These are phyloP conservation scores for Apophysomyces ossiformis DNA, from an alignment of 371 early-diverging fungal genomes.

Conservation along the genomic window DNA sequence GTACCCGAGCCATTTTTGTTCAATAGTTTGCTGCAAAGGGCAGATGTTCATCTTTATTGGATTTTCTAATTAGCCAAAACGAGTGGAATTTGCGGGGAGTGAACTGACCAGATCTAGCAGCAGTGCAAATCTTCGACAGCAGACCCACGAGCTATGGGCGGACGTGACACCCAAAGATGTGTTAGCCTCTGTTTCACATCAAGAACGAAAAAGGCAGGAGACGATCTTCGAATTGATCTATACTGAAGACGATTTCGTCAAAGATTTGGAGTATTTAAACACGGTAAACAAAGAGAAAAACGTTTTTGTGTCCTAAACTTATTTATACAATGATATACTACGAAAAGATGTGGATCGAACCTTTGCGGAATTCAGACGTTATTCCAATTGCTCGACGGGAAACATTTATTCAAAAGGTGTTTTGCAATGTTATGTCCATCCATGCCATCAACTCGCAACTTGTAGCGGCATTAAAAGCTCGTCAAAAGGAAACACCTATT, in stretches of 20 bases:
- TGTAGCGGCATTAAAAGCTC: conserved; percentile 62
- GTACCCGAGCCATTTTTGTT: conserved; percentile 9
- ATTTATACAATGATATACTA: not conserved
- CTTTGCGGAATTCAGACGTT: conserved; percentile 67
- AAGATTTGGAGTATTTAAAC: conserved; percentile 62
- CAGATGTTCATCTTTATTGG: not conserved
- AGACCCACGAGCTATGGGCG: conserved; percentile 55
- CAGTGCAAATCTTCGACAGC: conserved; percentile 4
- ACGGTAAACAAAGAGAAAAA: conserved; percentile 19
- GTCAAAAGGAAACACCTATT: conserved; percentile 76
- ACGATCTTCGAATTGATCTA: conserved; percentile 90
- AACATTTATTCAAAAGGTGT: conserved; percentile 76
- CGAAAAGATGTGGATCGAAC: conserved; percentile 74
- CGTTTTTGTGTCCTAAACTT: not conserved
- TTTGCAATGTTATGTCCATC: conserved; percentile 78
- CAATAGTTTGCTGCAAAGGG: not conserved
- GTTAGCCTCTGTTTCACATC: conserved; percentile 65
- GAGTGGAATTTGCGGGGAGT: not conserved
- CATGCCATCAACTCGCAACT: conserved; percentile 73
- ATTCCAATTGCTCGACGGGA: conserved; percentile 66
- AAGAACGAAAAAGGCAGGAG: conserved; percentile 91
- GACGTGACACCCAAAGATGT: conserved; percentile 68
- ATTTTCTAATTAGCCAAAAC: conserved; percentile 9
- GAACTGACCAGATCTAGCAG: conserved; percentile 4
- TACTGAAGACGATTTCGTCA: conserved; percentile 90